These are phyloP conservation scores for Alternaria sp. DNA, from an alignment of 2,329 filamentous ascomycete genomes.

Conservation along the genomic window DNA sequence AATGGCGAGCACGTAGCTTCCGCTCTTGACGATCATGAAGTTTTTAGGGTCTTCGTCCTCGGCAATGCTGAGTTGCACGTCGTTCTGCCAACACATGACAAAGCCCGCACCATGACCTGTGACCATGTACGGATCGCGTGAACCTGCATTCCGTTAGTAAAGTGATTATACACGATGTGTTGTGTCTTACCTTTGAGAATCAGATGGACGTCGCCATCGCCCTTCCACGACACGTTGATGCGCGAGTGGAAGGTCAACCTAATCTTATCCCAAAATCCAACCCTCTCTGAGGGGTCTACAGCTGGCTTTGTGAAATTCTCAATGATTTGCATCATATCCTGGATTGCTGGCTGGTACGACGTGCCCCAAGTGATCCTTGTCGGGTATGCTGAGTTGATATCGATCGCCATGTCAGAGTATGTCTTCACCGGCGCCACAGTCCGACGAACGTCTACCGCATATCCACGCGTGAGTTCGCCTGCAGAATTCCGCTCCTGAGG, in stretches of 20 bases:
- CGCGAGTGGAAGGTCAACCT: constrained; percentile 92
- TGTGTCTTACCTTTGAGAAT: constrained; percentile 76
- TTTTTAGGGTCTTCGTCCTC: constrained; percentile 85
- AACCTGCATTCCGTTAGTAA: constrained; percentile 52
- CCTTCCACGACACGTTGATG: constrained; percentile 88
- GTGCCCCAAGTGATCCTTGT: constrained; percentile 97
- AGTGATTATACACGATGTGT: neutral
- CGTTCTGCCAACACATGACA: constrained; percentile 97
- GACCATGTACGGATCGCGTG: constrained; percentile 90
- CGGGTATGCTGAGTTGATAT: constrained; percentile 90
- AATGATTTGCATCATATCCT: constrained; percentile 99
- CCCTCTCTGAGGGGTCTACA: constrained; percentile 88
- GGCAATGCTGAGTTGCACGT: constrained; percentile 86
- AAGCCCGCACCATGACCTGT: constrained; percentile 94
- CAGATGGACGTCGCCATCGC: constrained; percentile 93
- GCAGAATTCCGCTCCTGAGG: constrained; percentile 66
- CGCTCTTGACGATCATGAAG: constrained; percentile 95
- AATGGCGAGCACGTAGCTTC: constrained; percentile 91
- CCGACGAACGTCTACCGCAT: constrained; percentile 83
- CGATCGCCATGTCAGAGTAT: constrained; percentile 88
- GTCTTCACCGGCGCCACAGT: constrained; percentile 96
- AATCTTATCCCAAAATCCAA: constrained; percentile 99
- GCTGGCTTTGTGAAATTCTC: constrained; percentile 97
- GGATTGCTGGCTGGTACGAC: constrained; percentile 95
- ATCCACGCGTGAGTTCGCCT: constrained; percentile 70